Conservation (phyloP, 805 yeast genomes). For the Helenozyma baotianmanensis region DNA sequence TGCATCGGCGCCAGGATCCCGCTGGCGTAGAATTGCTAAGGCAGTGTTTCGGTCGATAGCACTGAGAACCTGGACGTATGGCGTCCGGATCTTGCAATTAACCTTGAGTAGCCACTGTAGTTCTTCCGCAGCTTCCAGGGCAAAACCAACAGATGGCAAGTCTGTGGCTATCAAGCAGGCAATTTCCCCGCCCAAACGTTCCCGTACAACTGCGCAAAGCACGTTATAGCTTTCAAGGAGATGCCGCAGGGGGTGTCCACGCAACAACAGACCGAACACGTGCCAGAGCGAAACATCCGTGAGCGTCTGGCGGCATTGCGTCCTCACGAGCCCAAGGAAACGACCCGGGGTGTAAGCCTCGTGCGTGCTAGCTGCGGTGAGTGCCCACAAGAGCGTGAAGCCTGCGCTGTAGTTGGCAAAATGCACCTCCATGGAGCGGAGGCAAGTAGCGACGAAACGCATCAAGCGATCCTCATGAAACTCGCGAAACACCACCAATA, state of each 20-base stretch:
- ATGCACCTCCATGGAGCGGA: constrained; percentile 31
- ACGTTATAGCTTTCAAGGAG: no score
- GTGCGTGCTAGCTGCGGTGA: neutral
- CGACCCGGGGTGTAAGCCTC: no score
- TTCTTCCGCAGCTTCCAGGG: constrained; percentile 1
- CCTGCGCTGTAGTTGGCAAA: constrained; percentile 38
- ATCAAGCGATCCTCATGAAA: neutral
- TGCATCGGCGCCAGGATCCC: no score
- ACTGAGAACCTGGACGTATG: constrained; percentile 4
- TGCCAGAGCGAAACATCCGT: constrained; percentile 18
- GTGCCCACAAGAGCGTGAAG: constrained; percentile 28
- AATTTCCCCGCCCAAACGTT: no score
- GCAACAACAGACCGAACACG: constrained; percentile 1
- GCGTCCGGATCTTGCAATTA: constrained; percentile 8
- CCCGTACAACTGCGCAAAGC: no score
- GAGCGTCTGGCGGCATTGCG: constrained; percentile 9
- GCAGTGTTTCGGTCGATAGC: no score
- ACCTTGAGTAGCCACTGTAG: constrained; percentile 14
- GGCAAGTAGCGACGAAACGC: constrained; percentile 12
- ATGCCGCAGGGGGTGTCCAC: no score
- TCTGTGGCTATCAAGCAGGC: no score
- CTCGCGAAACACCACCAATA: constrained; percentile 11
- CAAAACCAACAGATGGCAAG: no score
- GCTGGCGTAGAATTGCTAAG: no score
- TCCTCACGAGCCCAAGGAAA: constrained; percentile 3